Percentiles rank a stretch among this genome's conserved stretches.
Conservation (phyloP, 2,329 filamentous ascomycete species). For the Nothomitra cinnamomea region DNA sequence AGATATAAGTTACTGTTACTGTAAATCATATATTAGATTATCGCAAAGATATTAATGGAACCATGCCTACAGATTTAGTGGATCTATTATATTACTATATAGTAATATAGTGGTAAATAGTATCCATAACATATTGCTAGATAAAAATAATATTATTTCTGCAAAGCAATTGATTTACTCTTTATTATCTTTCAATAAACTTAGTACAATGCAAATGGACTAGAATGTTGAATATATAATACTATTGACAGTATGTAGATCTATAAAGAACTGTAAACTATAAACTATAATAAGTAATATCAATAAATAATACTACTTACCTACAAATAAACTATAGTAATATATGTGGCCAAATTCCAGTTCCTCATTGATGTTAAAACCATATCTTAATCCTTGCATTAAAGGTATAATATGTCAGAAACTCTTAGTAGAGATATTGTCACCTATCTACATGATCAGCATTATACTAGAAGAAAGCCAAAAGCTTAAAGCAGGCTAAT, state of each 20-base stretch:
- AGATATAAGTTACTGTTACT: background rate
- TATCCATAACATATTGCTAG: background rate
- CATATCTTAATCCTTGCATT: background rate
- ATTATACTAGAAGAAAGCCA: conserved; percentile 3
- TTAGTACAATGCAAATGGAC: background rate
- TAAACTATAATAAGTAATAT: background rate
- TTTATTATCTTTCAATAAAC: conserved; percentile 2
- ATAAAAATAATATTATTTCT: background rate
- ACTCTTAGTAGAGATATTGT: background rate
- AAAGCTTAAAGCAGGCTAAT: background rate
- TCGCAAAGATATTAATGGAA: background rate
- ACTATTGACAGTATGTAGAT: background rate
- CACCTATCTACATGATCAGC: background rate
- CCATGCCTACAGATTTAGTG: background rate
- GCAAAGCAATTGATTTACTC: background rate
- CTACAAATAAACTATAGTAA: background rate
- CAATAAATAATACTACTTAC: background rate
- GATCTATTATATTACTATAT: background rate
- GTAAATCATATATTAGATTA: background rate
- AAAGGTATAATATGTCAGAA: conserved; percentile 1
- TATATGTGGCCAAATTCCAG: background rate
- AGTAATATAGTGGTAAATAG: background rate
- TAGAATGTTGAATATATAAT: background rate
- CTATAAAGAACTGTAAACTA: background rate
- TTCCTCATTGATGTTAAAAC: background rate